Conservation (phyloP, 306 rosid genomes). For the Dalbergia oliveri region DNA sequence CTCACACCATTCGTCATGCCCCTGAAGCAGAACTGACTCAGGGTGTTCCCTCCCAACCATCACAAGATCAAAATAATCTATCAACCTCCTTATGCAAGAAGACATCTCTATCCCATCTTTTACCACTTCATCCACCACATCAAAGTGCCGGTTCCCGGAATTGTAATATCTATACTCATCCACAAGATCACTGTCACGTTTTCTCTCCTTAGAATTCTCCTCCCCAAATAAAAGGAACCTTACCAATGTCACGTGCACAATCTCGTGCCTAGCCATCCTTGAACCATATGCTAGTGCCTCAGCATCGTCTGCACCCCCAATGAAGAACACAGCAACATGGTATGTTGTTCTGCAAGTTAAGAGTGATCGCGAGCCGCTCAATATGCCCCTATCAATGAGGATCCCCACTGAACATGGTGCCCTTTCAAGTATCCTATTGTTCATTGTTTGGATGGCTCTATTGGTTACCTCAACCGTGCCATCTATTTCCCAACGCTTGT, state of each 20-base stretch:
- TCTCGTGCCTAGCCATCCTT: slow-evolving; percentile 65
- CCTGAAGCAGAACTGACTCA: slow-evolving; percentile 50
- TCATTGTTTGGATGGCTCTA: slow-evolving; percentile 50
- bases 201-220: slow-evolving; percentile 61
- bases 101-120: slow-evolving; percentile 67
- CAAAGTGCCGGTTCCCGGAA: slow-evolving; percentile 59
- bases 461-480: slow-evolving; percentile 50
- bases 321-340: slow-evolving; percentile 67
- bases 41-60: slow-evolving; percentile 68
- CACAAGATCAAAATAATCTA: slow-evolving; percentile 72
- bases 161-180: slow-evolving; percentile 59
- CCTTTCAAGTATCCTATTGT: slow-evolving; percentile 55
- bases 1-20: slow-evolving; percentile 71
- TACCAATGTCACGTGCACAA: slow-evolving; percentile 59
- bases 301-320: slow-evolving; percentile 76
- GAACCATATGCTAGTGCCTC: slow-evolving; percentile 72
- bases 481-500: slow-evolving; percentile 72
- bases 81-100: slow-evolving; percentile 45
- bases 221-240: slow-evolving; percentile 72
- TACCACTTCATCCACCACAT: slow-evolving; percentile 67
- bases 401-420: slow-evolving; percentile 82
- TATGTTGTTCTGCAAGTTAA: slow-evolving; percentile 23
- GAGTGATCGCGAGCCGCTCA: slow-evolving; percentile 47
- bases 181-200: slow-evolving; percentile 60
- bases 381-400: slow-evolving; percentile 63